Base-by-base conservation (phyloP, 257 asterid genomes). In the Solanum chilense region DNA sequence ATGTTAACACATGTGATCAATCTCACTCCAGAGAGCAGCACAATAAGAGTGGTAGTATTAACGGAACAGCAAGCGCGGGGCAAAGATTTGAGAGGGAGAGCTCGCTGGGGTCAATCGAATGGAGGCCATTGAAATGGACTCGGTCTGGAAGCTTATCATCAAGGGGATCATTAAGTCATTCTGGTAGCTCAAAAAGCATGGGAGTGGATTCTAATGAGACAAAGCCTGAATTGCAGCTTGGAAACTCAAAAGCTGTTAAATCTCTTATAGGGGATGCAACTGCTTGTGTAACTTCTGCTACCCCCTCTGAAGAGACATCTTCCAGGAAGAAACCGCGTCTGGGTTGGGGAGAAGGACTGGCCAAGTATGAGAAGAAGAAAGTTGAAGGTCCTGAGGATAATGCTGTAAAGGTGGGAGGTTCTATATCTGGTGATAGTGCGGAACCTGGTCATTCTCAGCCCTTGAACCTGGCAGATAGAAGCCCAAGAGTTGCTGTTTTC, bases 311-410 rank as follows among this genome's bases (percentile, higher is more conserved):
- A 83, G 98, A 97, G 90, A 91, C 90, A 58, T 85, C 90, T 86
- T 96, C 99, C 78, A 91, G 98, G 89, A 97, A 96, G 95, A 97
- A 97, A 92, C 98, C 97, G 3, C 99, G 99, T 41, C 94, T 97
- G 86, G 98, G 99, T 87, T 97, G 99, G 98, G 99, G 99, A 71
- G 98, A 95, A 91, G 99, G 99, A 73, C 94, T 97, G 39, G 99
- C 99, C 9, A 97, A 97, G 92, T 95, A 89, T 88, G 99, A 97
- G 93, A 97, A 95, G 91, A 95, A 97, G 93, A 95, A 92, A 90
- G 98, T 95, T 41, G 99, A 91, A 56, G 93, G 91, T 56, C 92
- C 94, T 86, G 99, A 94, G 88, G 98, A 94, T 85, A 86, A 88
- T 87, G 87, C 82, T 44, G 7, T 84, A 60, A 89, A 91, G 86